Base-by-base conservation (phyloP, 2,329 filamentous ascomycete genomes). In the Monilinia laxa region DNA sequence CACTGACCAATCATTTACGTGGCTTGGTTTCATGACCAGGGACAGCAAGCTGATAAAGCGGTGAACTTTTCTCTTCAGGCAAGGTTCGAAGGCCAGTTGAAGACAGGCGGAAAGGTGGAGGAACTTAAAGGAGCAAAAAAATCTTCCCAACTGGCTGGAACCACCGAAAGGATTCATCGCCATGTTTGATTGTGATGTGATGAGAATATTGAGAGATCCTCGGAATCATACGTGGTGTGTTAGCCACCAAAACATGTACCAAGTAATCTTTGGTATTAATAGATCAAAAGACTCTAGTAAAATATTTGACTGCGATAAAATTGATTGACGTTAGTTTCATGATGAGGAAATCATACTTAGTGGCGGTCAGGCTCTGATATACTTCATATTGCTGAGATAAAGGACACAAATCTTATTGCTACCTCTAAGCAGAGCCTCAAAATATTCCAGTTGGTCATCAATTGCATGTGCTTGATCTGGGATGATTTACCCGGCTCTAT, bases 381-480 rank as follows among this genome's bases (percentile, higher is more conserved):
- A 60, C 12, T n/a, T 12, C 20, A 5, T 16, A 18, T 12, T 35
- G 45, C 23, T 23, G 3, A 49, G 53, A 49, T n/a, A 10, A 14
- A 6, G 9, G 35, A 35, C 31, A 31, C 28, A 59, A 7, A 49
- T 18, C 20, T 18, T 51, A 63, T 23, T 35, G 23, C 14, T 56
- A 18, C 23, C 38, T 55, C 11, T 23, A 63, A 12, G 20, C 25
- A 45, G 60, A 63, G 51, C 60, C 60, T 40, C 60, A 63, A 45
- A 56, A 23, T 16, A 14, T 25, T 56, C 11, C 12, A 9, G 10
- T 63, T 54, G 31, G 23, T 31, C 60, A 49, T 42, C 47, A 11
- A 47, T 14, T 49, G 35, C 42, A 20, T 35, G 6, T 60, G 42
- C 57, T 60, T 23, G 42, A 49, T 49, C 12, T 38, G n/a, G n/a